Percentiles rank a stretch among this genome's conserved stretches.
phyloP scores from a whole-genome alignment of 2,329 filamentous ascomycete species.

The Neurospora crassa region DNA sequence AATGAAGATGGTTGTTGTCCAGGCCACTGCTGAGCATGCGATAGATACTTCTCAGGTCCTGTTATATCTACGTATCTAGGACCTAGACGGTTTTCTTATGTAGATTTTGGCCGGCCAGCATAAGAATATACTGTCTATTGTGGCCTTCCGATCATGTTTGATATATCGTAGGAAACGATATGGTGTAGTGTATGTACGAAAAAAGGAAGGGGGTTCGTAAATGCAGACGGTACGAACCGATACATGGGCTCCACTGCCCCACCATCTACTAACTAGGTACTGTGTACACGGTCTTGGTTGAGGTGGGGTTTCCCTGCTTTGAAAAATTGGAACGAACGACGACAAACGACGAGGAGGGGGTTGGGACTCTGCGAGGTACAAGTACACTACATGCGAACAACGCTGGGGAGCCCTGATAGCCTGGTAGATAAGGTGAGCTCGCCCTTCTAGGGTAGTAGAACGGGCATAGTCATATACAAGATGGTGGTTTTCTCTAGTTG shows the following conservation, averaged over 20 bases:
- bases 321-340: background rate
- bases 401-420: background rate
- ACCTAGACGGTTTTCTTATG: no score
- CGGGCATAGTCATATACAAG: background rate
- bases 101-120: background rate
- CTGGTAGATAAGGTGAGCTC: background rate
- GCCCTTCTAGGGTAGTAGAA: background rate
- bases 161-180: background rate
- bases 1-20: background rate
- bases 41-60: background rate
- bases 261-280: background rate
- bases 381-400: background rate
- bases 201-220: background rate
- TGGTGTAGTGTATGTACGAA: background rate
- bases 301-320: background rate
- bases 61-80: background rate
- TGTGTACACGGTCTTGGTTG: background rate
- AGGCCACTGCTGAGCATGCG: background rate
- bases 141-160: background rate
- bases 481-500: background rate
- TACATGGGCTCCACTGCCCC: background rate
- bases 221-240: background rate
- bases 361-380: slow-evolving; percentile 32
- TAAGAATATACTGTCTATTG: background rate
- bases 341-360: slow-evolving; percentile 17